Evolutionary conservation across 2,329 filamentous ascomycete genomes (phyloP).

Genomic region (Endothia cerciana): DNA sequence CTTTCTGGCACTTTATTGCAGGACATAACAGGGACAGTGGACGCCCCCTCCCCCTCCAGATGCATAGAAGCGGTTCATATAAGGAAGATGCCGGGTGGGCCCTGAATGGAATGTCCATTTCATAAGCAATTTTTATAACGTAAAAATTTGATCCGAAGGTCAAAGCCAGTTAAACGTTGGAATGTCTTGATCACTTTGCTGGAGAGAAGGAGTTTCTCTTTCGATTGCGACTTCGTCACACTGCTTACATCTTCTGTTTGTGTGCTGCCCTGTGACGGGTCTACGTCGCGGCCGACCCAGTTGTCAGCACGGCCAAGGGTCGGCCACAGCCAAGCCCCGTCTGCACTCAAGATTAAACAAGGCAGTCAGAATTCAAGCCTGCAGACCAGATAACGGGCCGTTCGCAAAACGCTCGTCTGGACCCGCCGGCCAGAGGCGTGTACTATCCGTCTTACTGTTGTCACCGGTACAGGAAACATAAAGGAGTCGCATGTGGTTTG

Average conservation of each 20-base stretch:
- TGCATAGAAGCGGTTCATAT: no score
- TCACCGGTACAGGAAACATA: neutral
- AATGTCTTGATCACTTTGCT: neutral
- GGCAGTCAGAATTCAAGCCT: neutral
- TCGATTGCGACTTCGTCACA: neutral
- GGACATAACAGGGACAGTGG: no score
- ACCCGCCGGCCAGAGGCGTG: neutral
- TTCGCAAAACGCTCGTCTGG: neutral
- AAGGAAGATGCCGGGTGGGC: no score
- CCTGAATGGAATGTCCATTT: neutral
- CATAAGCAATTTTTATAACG: neutral
- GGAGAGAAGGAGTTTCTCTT: neutral
- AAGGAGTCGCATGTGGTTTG: neutral
- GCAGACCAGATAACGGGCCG: neutral
- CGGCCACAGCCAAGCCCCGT: neutral
- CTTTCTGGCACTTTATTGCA: no score
- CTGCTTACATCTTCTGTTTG: neutral
- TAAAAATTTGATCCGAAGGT: neutral
- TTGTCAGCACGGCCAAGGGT: neutral
- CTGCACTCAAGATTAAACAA: neutral
- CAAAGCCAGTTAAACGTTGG: neutral
- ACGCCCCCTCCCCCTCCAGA: no score
- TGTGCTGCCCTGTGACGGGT: constrained; percentile 1
- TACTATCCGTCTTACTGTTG: neutral
- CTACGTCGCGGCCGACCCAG: neutral